Base-by-base conservation (phyloP, 306 rosid genomes). In the Dalbergia cochinchinensis region DNA sequence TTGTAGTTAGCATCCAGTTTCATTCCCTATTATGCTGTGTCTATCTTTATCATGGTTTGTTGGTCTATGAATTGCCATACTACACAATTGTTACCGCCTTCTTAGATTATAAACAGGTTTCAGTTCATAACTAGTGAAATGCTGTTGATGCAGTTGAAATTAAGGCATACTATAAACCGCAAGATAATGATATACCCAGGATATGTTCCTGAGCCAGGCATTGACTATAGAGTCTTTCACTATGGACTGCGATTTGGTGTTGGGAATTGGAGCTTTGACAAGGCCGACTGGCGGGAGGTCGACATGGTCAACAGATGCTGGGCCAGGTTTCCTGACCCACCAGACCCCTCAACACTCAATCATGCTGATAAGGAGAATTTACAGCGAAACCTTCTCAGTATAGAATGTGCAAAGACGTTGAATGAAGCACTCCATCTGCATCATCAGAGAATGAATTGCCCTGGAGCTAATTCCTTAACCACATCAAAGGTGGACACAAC, bases 221-320 rank as follows among this genome's bases (percentile, higher is more conserved):
- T 94, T 82, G 83, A 75, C 33, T 94, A 92, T 67, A 86, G 97
- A 91, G 94, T 92, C 74, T 94, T 94, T 79, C 98, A 94, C 81
- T 94, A 94, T 10, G 97, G 98, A 73, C 86, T 94, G 78, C 90
- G 67, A 76, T 94, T 91, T 82, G 78, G 73, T 65, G 90, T 92
- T 64, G 98, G 97, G 55, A 94, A 94, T 77, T 94, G 98, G 98
- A 92, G 94, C 88, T 91, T 94, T 77, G 91, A 89, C 87, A 94
- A 94, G 77, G 97, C 98, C 53, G 78, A 85, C 0, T 92, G 92
- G 96, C 92, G 98, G 77, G 83, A 87, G 11, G 74, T 74, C 9
- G 94, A 92, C 45, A 57, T 94, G 88, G 86, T 91, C 44, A 90
- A 92, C 85, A 87, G 19, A 78, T 94, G 98, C 78, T 89, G 98